Percentiles rank a stretch among this genome's conserved stretches.
These are phyloP conservation scores for Exophiala sp. DNA, from an alignment of 2,329 filamentous ascomycete genomes.

Conservation along the genomic window DNA sequence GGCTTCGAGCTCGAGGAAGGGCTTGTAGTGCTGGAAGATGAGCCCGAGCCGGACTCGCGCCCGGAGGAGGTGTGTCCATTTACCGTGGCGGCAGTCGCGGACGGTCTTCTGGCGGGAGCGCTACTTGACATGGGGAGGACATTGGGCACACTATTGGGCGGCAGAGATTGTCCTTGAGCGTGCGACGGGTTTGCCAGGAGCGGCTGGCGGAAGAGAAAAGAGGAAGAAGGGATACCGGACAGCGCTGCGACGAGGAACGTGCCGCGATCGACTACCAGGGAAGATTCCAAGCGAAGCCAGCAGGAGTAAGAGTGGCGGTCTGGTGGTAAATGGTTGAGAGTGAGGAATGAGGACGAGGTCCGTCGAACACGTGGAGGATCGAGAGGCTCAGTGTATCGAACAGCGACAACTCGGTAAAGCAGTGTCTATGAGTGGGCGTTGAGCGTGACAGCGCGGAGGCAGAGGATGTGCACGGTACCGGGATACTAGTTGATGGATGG, in stretches of 20 bases:
- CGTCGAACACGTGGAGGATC: slow-evolving; percentile 22
- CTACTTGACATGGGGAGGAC: slow-evolving; percentile 48
- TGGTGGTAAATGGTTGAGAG: not conserved
- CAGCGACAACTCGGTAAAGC: slow-evolving; percentile 16
- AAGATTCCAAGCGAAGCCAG: not conserved
- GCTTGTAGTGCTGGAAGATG: slow-evolving; percentile 27
- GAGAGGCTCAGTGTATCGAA: slow-evolving; percentile 23
- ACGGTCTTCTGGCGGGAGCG: slow-evolving; percentile 45
- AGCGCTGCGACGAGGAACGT: slow-evolving; percentile 17
- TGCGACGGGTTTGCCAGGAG: slow-evolving; percentile 26
- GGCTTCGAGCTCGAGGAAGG: slow-evolving; percentile 34
- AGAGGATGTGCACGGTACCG: not conserved
- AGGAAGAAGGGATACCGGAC: slow-evolving; percentile 11
- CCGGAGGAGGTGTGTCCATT: slow-evolving; percentile 29
- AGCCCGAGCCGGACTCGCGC: slow-evolving; percentile 33
- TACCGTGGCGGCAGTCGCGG: slow-evolving; percentile 36
- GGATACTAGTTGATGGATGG: not conserved
- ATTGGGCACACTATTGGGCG: slow-evolving; percentile 38
- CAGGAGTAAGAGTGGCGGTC: slow-evolving; percentile 14
- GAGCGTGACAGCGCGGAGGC: not conserved
- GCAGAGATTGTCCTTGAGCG: slow-evolving; percentile 18
- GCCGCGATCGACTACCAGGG: slow-evolving; percentile 7
- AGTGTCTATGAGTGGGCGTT: slow-evolving; percentile 8
- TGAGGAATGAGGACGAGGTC: slow-evolving; percentile 5
- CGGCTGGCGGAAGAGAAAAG: slow-evolving; percentile 7